phyloP scores from a whole-genome alignment of 2,329 filamentous ascomycete species.

The Apiospora koreana region DNA sequence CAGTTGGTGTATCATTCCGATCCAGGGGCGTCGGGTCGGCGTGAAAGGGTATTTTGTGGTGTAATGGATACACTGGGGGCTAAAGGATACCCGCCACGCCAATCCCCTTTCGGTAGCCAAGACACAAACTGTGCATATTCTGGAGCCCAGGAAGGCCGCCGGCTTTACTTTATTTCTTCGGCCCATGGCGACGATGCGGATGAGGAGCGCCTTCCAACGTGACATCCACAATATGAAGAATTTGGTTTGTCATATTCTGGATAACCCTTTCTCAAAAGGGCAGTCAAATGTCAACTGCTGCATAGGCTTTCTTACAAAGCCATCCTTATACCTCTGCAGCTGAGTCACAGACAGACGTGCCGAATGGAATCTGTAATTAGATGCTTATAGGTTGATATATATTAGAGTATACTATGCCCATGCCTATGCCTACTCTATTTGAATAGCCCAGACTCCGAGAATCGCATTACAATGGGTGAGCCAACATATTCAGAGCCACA shows the following conservation, averaged over 20 bases:
- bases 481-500: background rate
- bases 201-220: background rate
- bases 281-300: background rate
- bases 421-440: background rate
- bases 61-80: background rate
- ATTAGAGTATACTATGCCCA: background rate
- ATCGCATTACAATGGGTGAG: background rate
- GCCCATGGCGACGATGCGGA: background rate
- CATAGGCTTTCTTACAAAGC: background rate
- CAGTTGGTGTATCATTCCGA: background rate
- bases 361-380: background rate
- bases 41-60: background rate
- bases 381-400: background rate
- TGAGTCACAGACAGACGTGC: background rate
- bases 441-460: background rate
- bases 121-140: constrained; percentile 18
- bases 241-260: constrained; percentile 2
- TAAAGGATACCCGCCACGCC: background rate
- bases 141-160: background rate
- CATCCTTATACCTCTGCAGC: background rate
- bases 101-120: constrained; percentile 19
- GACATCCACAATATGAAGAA: constrained; percentile 6
- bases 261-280: background rate
- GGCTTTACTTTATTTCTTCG: background rate
- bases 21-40: background rate